Base-by-base conservation (phyloP, 495 filamentous ascomycete genomes). In the Talaromyces adpressus region DNA sequence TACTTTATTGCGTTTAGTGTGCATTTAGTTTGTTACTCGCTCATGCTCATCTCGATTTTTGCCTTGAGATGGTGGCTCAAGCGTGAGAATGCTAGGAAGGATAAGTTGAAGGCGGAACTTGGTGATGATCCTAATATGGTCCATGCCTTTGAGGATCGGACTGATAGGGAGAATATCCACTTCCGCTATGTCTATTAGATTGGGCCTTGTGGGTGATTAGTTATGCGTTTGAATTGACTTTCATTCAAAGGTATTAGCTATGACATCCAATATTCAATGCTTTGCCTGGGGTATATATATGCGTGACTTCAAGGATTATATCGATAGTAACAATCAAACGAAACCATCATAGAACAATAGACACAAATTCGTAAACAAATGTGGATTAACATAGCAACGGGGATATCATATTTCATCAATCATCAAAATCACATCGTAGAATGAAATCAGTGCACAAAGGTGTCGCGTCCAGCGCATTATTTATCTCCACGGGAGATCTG, bases 401-500 rank as follows among this genome's bases (percentile, higher is more conserved):
- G 60, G 60, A 62, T 62, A 62, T 62, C 60, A 62, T 62, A 32
- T 62, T 60, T 62, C 60, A 62, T 62, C 60, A 62, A 62, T 62
- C 60, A 52, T 62, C 52, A 56, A 29, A 53, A 62, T 52, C 45
- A 30, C 25, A 27, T 62, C 45, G 25, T 52, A 25, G 45, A 12
- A 11, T 18, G 53, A 52, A 27, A 39, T 20, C 11, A 14, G 32
- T 36, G 32, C 6, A 59, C 25, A 60, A 34, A 20, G 18, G 11
- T 45, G 36, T 45, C n/a, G 60, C 60, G 60, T 34, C 45, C 60
- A 62, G 45, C 60, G 60, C 60, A 62, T 52, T n/a, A 16, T 84
- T 84, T 74, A 69, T 72, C 77, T 66, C 91, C 91, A 94, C n/a
- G 90, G 90, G 62, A 90, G 82, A 75, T 96, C 92, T 54, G 81